phyloP scores from a whole-genome alignment of 352 stramenopile genomes.

The Pseudoperonospora humuli region DNA sequence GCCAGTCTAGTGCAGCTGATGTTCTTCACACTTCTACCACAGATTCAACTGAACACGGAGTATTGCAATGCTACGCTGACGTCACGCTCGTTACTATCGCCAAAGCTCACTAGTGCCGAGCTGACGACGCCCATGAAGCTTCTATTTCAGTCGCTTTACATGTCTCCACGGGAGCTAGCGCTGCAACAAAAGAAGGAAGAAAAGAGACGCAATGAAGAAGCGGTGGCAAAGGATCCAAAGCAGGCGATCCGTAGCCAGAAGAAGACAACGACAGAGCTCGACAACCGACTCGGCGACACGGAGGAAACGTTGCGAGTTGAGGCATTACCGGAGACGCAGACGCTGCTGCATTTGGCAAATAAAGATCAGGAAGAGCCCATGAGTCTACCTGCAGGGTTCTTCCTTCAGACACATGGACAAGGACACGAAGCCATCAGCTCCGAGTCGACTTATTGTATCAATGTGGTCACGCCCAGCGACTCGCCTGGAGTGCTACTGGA shows the following conservation, averaged over 20 bases:
- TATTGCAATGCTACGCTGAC: conserved; percentile 56
- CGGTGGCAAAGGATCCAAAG: conserved; percentile 16
- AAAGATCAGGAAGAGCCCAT: conserved; percentile 16
- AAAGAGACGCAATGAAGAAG: conserved; percentile 23
- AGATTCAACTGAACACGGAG: conserved; percentile 51
- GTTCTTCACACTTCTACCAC: conserved; percentile 68
- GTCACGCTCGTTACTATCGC: conserved; percentile 30
- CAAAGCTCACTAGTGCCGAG: conserved; percentile 34
- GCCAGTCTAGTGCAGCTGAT: conserved; percentile 56
- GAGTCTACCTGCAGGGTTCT: conserved; percentile 46
- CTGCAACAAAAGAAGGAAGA: conserved; percentile 38
- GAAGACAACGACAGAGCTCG: conserved; percentile 3
- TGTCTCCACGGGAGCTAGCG: conserved; percentile 51
- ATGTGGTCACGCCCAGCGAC: conserved; percentile 55
- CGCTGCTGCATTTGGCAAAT: conserved; percentile 3
- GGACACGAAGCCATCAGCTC: conserved; percentile 57
- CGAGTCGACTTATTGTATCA: conserved; percentile 68
- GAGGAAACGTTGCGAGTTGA: conserved; percentile 17
- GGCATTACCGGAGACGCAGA: conserved; percentile 11
- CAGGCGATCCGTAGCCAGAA: conserved; percentile 11
- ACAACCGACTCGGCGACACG: conserved; percentile 3
- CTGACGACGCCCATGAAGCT: conserved; percentile 53
- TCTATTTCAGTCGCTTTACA: conserved; percentile 72
- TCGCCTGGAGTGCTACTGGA: conserved; percentile 54
- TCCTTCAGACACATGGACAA: conserved; percentile 63